Evolutionary conservation across 2,329 filamentous ascomycete species (phyloP), one percentile per base, ranked within the genome.

Genomic region (Aureobasidium uvarum): DNA sequence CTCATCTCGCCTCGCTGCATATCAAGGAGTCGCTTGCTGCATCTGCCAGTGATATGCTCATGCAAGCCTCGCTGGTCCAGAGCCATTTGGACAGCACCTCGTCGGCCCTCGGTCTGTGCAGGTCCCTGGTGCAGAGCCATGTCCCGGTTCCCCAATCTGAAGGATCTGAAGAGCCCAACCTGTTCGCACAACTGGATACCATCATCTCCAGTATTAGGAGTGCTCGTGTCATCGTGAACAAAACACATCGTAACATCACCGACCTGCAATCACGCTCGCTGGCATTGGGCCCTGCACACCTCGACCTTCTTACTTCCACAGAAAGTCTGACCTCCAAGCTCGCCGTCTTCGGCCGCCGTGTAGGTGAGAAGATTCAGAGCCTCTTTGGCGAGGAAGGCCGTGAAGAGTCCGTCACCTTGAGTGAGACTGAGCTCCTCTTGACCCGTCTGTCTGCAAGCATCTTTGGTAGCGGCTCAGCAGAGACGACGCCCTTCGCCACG

Each of bases 1-100:
- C 86, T n/a, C 92, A 97, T 75, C 84, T 97, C 16, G 89, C 87
- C 11, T 90, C 94, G 73, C 87, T 93, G 25, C 88, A 96, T 72
- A 87, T 96, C 54, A 83, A 86, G 1, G 81, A 83, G 62, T 87
- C 85, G 51, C 79, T 92, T 10, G 86, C 89, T 69, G 88, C 86
- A 72, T 91, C 90, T 74, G 90, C 91, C 0, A 89, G 93, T 72
- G 86, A 92, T 71, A 79, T 93, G 39, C 86, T 92, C 71, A 94
- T 94, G 88, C 86, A 86, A 69, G 85, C 89, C 2, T 76, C 87
- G 54, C 80, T 94, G 68, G 87, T 92, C 77, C 91, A 96, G 74
- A 92, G 87, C 72, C 88, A 93, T 69, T 83, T 96, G 18, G 93
- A 96, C 67, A 91, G 87, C 66, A 86, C 89, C 0, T 90, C 91